These are phyloP conservation scores for Pseudomassariella vexata DNA, from an alignment of 2,329 filamentous ascomycete species.

Conservation along the genomic window DNA sequence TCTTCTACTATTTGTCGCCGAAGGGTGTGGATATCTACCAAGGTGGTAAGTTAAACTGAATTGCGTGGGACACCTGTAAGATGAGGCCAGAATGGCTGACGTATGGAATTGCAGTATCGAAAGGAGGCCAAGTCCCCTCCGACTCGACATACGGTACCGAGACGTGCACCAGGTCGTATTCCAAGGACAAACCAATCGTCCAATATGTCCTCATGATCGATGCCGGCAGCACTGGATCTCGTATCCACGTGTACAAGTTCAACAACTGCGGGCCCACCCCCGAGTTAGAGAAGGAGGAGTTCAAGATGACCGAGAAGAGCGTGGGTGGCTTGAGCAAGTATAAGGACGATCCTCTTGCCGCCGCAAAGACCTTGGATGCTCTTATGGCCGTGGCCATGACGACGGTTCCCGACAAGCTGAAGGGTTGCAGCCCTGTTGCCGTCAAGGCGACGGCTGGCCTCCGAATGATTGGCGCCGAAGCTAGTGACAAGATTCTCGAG, in stretches of 20 bases:
- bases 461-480: constrained; percentile 75
- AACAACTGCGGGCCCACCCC: constrained; percentile 97
- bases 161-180: constrained; percentile 77
- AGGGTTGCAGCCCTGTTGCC: constrained; percentile 89
- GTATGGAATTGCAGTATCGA: constrained; percentile 17
- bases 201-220: constrained; percentile 99
- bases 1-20: constrained; percentile 61
- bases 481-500: constrained; percentile 76
- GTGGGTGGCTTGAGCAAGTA: constrained; percentile 84
- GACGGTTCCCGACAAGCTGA: constrained; percentile 80
- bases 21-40: constrained; percentile 49
- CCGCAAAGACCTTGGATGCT: constrained; percentile 82
- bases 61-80: too few relatives aligned
- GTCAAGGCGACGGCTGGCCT: constrained; percentile 96
- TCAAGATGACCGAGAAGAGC: constrained; percentile 87
- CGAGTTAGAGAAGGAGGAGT: constrained; percentile 86
- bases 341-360: constrained; percentile 76
- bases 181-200: constrained; percentile 84
- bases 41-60: constrained; percentile 29
- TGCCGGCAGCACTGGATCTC: constrained; percentile 93
- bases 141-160: constrained; percentile 62
- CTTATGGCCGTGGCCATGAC: constrained; percentile 82
- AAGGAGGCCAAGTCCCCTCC: constrained; percentile 45
- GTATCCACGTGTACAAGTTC: constrained; percentile 98
- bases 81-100: too few relatives aligned